Base-by-base conservation (phyloP, 257 asterid genomes). In the Galeopsis tetrahit region DNA sequence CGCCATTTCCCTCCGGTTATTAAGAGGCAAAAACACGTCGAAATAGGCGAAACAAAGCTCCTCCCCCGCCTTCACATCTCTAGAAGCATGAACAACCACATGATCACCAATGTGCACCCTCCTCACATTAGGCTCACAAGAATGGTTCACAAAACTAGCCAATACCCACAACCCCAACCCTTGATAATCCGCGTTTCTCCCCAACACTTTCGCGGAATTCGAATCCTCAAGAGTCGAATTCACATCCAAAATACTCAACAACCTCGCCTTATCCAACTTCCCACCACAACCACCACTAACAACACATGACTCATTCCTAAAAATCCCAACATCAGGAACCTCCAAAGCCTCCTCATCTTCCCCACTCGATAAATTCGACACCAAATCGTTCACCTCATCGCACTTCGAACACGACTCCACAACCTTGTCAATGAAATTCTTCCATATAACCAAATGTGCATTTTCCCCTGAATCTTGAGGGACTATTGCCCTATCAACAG, bases 121-220 rank as follows among this genome's bases (percentile, higher is more conserved):
- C 82, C 98, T 78, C 32, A 75, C 89, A n/a, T 89, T 93, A 2
- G 98, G 98, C 53, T 86, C 88, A 38, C 97, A 93, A 1, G 98
- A 90, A 72, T 90, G 97, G 79, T 89, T 93, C 11, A 93, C 72
- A 21, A 89, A 93, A 34, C 94, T 90, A 66, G 96, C 82, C 34
- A 89, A 69, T 13, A 87, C 9, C 98, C 98, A 93, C 0, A 93
- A 67, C 2, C 96, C 97, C 4, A 93, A 78, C 1, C 97, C 91
- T 78, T 89, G 86, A 60, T 90, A 91, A 49, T 84, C 81, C 4
- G 82, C 85, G 5, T 89, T 82, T 76, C 78, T 85, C 0, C 96
- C 96, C 55, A 87, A 72, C 1, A 90, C 87, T 51, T 88, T 89
- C 0, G 94, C 76, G 0, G 96, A 93, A 70, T 77, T 48, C 6